Evolutionary conservation across 805 yeast species (phyloP), one percentile per base, ranked within the genome.

Genomic region (Schwanniomyces occidentalis): DNA sequence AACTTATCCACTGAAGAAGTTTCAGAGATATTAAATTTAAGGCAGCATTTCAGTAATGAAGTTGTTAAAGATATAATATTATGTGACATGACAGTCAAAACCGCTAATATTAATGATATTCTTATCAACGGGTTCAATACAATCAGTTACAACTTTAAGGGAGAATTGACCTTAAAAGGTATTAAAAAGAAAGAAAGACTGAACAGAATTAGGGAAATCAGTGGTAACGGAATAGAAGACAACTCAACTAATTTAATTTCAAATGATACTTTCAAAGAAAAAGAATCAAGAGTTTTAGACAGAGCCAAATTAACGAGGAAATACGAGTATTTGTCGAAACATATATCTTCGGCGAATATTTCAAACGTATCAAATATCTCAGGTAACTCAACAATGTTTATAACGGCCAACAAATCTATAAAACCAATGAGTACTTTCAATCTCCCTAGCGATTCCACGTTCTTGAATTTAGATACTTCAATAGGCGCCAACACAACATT

Each of bases 271-370:
- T 46, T 58, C 38, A 48, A 46, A 26, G 35, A 28, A 4, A 48
- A 48, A 16, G 70, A 63, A 43, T 35, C 40, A 5, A 50, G 41
- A 24, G 16, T 62, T 10, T 27, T 64, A 2, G 39, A 49, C 5
- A 50, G 44, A 34, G 72, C 67, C 13, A 59, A 49, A 34, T 41
- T 52, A 9, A 40, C 54, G 12, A 55, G 52, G 22, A 53, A 46
- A 37, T 63, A 57, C 28, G 54, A 59, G 6, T 67, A 66, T 39
- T 51, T 68, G 30, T 42, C 54, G 13, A 55, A 56, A 21, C 73
- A 67, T 35, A 8, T 43, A 26, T 28, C 40, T 4, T 14, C 35
- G 5, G 8, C 34, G 3, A 38, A 26, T 17, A 21, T 16, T 13
- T 28, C 42, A 19, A 36, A 37, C n/a, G 15, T 34, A 2, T 26